phyloP scores from a whole-genome alignment of 768 basidiomycete species.

The Lactarius vividus region DNA sequence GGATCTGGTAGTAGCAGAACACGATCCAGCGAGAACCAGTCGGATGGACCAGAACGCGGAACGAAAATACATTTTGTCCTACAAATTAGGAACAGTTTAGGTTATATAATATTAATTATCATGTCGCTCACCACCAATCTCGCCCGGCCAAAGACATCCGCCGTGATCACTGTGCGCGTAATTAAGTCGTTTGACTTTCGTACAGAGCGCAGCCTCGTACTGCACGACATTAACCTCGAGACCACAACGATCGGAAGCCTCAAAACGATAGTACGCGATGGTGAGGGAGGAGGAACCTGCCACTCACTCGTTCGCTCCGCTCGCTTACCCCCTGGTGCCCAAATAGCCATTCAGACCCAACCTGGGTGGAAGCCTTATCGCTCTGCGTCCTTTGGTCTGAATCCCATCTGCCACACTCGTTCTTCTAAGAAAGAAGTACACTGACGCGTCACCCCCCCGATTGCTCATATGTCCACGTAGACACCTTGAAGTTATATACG shows the following conservation, averaged over 20 bases:
- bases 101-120: not conserved
- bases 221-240: slow-evolving; percentile 78
- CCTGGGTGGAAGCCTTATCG: slow-evolving; percentile 89
- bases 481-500: slow-evolving; percentile 93
- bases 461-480: slow-evolving; percentile 39
- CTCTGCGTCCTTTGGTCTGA: slow-evolving; percentile 62
- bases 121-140: slow-evolving; percentile 62
- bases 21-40: too few relatives aligned
- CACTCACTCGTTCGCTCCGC: slow-evolving; percentile 15
- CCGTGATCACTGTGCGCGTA: slow-evolving; percentile 85
- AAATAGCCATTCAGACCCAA: slow-evolving; percentile 65
- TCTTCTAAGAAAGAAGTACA: not conserved
- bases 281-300: slow-evolving; percentile 41
- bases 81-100: too few relatives aligned
- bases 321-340: slow-evolving; percentile 1
- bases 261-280: slow-evolving; percentile 66
- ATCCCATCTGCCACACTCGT: not conserved
- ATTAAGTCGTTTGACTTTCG: slow-evolving; percentile 95
- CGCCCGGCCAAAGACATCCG: slow-evolving; percentile 63
- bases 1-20: too few relatives aligned
- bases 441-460: not conserved
- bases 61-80: too few relatives aligned
- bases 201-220: slow-evolving; percentile 83
- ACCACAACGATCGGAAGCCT: slow-evolving; percentile 74
- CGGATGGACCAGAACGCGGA: too few relatives aligned